Evolutionary conservation across 306 rosid species (phyloP).

Genomic region (Vachellia pachyceras): DNA sequence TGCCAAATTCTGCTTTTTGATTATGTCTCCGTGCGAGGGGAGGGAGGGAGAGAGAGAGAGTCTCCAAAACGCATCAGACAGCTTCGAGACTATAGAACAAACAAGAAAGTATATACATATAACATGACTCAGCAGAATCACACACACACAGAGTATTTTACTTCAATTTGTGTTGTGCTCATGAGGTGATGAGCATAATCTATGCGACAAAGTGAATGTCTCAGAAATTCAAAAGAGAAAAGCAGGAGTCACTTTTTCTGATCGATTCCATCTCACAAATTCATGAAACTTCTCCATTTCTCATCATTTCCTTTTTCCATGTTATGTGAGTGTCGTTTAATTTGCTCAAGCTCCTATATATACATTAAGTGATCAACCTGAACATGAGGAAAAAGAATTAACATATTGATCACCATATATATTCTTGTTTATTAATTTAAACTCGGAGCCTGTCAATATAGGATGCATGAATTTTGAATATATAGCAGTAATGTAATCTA

Average conservation of each 20-base stretch:
- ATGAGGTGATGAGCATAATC: not conserved
- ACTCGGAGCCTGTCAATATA: not conserved
- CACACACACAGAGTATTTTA: not conserved
- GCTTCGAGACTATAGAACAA: not conserved
- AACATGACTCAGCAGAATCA: constrained; percentile 29
- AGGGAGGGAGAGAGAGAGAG: no score
- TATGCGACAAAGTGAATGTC: constrained; percentile 19
- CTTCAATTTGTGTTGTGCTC: constrained; percentile 25
- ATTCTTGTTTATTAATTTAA: not conserved
- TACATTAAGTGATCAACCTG: not conserved
- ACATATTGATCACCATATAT: not conserved
- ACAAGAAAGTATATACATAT: constrained; percentile 29
- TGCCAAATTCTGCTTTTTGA: constrained; percentile 32
- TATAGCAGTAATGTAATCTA: not conserved
- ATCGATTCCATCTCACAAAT: not conserved
- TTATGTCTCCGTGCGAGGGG: constrained; percentile 32
- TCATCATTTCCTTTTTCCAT: not conserved
- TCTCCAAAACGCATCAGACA: constrained; percentile 12
- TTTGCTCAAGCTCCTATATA: not conserved
- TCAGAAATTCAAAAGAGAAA: constrained; percentile 12
- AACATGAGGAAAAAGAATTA: not conserved
- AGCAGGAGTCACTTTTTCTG: not conserved
- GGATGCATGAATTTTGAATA: not conserved
- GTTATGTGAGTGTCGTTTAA: not conserved
- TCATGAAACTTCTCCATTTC: not conserved